A percentile compares a stretch with the other conserved stretches of the same genome.
These are phyloP conservation scores for Knufia fluminis DNA, from an alignment of 2,329 filamentous ascomycete species.

Conservation along the genomic window DNA sequence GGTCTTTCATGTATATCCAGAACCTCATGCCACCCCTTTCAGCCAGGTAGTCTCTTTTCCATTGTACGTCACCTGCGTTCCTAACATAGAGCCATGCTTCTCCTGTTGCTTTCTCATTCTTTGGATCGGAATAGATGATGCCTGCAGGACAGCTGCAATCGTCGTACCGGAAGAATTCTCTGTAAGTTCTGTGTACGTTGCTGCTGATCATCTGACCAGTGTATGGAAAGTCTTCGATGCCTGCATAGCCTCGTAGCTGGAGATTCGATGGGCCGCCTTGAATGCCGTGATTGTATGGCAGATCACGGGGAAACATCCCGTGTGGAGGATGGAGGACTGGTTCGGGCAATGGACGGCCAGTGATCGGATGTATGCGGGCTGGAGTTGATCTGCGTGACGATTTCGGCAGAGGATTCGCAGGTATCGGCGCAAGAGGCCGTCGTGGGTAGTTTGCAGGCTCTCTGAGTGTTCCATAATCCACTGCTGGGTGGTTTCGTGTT, in stretches of 20 bases:
- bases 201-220: neutral
- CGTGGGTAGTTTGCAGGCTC: neutral
- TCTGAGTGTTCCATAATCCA: neutral
- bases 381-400: neutral
- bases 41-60: neutral
- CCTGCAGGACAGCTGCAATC: neutral
- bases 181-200: neutral
- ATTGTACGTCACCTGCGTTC: neutral
- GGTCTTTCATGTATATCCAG: neutral
- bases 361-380: neutral
- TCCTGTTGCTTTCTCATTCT: neutral
- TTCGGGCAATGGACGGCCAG: neutral
- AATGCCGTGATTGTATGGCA: neutral
- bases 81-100: slow-evolving; percentile 1
- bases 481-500: no score
- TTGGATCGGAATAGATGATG: neutral
- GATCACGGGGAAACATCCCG: neutral
- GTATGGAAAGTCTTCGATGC: neutral
- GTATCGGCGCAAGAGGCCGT: neutral
- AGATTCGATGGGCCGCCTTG: neutral
- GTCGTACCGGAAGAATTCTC: neutral
- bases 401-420: neutral
- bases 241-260: neutral
- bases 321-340: neutral
- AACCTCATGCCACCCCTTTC: neutral